A percentile compares a stretch with the other conserved stretches of the same genome.
These are phyloP conservation scores for Aspergillus taichungensis DNA, from an alignment of 495 filamentous ascomycete genomes.

Conservation along the genomic window DNA sequence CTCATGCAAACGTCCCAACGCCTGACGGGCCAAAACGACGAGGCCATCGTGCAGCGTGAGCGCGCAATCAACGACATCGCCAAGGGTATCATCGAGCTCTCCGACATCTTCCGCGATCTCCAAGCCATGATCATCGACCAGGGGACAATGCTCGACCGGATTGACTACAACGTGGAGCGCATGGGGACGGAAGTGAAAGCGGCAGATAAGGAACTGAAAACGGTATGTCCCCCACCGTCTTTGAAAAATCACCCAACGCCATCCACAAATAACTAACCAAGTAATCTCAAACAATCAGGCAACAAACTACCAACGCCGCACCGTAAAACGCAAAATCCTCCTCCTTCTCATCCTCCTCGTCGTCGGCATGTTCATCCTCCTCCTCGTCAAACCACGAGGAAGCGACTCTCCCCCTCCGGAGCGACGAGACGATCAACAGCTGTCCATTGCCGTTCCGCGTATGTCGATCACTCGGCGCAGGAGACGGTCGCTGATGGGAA, in stretches of 20 bases:
- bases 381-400: slow-evolving; percentile 73
- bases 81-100: slow-evolving; percentile 92
- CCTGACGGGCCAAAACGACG: slow-evolving; percentile 67
- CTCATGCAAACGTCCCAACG: slow-evolving; percentile 67
- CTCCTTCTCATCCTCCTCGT: slow-evolving; percentile 77
- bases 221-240: slow-evolving; percentile 43
- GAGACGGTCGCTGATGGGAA: slow-evolving; percentile 16
- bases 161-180: slow-evolving; percentile 94
- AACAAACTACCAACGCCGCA: slow-evolving; percentile 78
- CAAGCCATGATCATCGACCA: slow-evolving; percentile 98
- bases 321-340: slow-evolving; percentile 84
- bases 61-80: slow-evolving; percentile 97
- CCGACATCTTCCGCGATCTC: slow-evolving; percentile 91
- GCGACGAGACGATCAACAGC: slow-evolving; percentile 5
- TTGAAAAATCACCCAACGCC: neutral
- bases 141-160: slow-evolving; percentile 93
- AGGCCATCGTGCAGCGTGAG: slow-evolving; percentile 82
- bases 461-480: slow-evolving; percentile 11
- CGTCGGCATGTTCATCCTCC: slow-evolving; percentile 74
- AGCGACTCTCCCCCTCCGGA: slow-evolving; percentile 11
- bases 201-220: slow-evolving; percentile 83
- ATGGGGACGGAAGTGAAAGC: slow-evolving; percentile 85
- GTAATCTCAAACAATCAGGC: slow-evolving; percentile 34
- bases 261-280: neutral
- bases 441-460: slow-evolving; percentile 3